A percentile compares a stretch with the other conserved stretches of the same genome.
phyloP scores from a whole-genome alignment of 2,329 filamentous ascomycete species.

The Pyricularia grisea region DNA sequence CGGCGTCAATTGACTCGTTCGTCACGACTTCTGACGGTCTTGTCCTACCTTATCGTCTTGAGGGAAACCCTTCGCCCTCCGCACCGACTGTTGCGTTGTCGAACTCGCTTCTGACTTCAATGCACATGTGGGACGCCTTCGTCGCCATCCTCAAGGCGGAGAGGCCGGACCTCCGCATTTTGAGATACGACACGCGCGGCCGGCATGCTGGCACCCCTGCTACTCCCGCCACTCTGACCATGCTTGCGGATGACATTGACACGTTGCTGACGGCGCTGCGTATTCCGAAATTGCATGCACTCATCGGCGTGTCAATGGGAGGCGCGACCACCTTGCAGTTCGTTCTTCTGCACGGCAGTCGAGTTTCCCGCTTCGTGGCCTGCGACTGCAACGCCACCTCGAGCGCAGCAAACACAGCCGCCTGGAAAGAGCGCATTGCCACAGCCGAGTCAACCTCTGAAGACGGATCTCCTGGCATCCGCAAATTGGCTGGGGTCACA shows the following conservation, averaged over 20 bases:
- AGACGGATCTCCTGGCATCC: conserved; percentile 48
- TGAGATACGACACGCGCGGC: conserved; percentile 72
- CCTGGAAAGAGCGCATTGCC: conserved; percentile 69
- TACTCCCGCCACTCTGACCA: conserved; percentile 47
- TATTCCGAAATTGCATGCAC: conserved; percentile 53
- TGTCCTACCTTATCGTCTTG: conserved; percentile 61
- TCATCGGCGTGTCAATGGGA: conserved; percentile 74
- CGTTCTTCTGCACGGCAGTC: conserved; percentile 54
- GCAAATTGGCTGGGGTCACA: conserved; percentile 58
- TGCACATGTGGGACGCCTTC: conserved; percentile 74
- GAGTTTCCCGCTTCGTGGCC: conserved; percentile 53
- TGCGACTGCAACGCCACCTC: conserved; percentile 73
- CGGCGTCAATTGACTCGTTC: conserved; percentile 54
- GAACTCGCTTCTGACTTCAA: conserved; percentile 72
- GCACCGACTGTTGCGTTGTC: conserved; percentile 67
- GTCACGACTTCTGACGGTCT: conserved; percentile 59
- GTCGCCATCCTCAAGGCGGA: conserved; percentile 49
- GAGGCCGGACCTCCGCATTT: conserved; percentile 58
- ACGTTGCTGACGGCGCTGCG: conserved; percentile 59
- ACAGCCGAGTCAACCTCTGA: conserved; percentile 46
- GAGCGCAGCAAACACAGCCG: conserved; percentile 63
- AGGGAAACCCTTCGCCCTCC: conserved; percentile 56
- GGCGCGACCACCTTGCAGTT: conserved; percentile 70
- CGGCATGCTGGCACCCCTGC: conserved; percentile 41
- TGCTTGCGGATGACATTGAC: conserved; percentile 59